These are phyloP conservation scores for Acer negundo DNA, from an alignment of 345 rosid species.

Conservation along the genomic window DNA sequence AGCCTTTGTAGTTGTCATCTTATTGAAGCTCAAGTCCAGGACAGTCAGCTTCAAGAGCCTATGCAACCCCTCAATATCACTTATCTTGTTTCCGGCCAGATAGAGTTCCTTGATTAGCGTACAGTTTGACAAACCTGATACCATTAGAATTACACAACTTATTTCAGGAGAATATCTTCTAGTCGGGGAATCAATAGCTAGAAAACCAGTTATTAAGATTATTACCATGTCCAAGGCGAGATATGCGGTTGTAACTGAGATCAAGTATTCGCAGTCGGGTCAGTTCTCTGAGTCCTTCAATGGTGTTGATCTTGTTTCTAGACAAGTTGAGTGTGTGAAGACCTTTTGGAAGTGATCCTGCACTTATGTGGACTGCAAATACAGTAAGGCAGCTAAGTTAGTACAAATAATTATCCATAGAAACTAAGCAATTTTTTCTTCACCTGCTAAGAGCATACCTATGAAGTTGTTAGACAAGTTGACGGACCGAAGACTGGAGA, in stretches of 20 bases:
- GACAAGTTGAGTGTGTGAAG: slow-evolving; percentile 77
- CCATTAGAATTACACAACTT: slow-evolving; percentile 1
- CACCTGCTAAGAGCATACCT: slow-evolving; percentile 46
- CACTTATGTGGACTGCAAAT: slow-evolving; percentile 63
- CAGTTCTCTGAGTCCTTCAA: slow-evolving; percentile 88
- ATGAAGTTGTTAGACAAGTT: slow-evolving; percentile 80
- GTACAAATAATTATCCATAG: not conserved
- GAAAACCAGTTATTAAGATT: not conserved
- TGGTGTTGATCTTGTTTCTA: slow-evolving; percentile 72
- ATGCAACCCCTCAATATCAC: slow-evolving; percentile 84
- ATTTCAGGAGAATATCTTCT: not conserved
- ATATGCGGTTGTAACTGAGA: slow-evolving; percentile 89
- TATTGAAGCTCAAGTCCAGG: slow-evolving; percentile 91
- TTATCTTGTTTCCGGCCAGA: slow-evolving; percentile 88
- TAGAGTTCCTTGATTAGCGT: slow-evolving; percentile 84
- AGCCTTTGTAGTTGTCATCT: slow-evolving; percentile 80
- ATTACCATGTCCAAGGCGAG: slow-evolving; percentile 89
- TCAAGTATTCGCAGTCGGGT: slow-evolving; percentile 74
- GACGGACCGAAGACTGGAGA: slow-evolving; percentile 75
- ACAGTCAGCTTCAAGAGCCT: slow-evolving; percentile 86
- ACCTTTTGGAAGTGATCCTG: slow-evolving; percentile 86
- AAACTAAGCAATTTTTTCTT: not conserved
- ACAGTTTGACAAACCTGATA: slow-evolving; percentile 79
- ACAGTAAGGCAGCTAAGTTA: slow-evolving; percentile 3
- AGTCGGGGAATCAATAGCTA: not conserved